A percentile compares a stretch with the other conserved stretches of the same genome.
Evolutionary conservation across 169 alveolate species (phyloP).

Genomic region (Neospora caninum): DNA sequence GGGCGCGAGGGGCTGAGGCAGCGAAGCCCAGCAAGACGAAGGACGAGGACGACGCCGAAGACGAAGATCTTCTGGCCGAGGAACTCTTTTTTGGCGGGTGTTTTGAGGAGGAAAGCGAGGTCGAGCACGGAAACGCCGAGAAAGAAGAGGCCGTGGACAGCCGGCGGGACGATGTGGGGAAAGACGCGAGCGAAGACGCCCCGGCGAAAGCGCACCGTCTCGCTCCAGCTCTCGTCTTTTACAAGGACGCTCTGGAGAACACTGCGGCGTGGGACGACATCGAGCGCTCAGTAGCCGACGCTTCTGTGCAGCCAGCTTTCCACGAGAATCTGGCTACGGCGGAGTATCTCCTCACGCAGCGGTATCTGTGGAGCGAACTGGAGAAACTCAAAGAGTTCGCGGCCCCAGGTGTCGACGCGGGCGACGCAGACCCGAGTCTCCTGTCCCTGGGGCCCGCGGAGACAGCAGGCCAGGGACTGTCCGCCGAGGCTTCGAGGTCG

Average conservation of each 20-base stretch:
- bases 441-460: no score
- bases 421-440: no score
- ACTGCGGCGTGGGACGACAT: not conserved
- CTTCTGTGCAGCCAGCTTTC: not conserved
- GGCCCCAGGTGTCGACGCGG: not conserved
- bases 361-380: not conserved
- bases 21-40: not conserved
- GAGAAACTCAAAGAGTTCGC: not conserved
- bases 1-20: not conserved
- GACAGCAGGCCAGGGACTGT: not conserved
- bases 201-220: not conserved
- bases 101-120: not conserved
- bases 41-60: not conserved
- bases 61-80: slow-evolving; percentile 2
- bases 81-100: not conserved
- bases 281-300: not conserved
- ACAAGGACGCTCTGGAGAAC: not conserved
- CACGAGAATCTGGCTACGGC: not conserved
- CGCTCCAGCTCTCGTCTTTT: not conserved
- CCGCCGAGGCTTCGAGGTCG: not conserved
- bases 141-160: not conserved
- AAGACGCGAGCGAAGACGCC: not conserved
- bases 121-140: not conserved
- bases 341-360: not conserved
- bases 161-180: not conserved